Evolutionary conservation across 805 yeast species (phyloP), one percentile per base, ranked within the genome.

Genomic region (Myxozyma neglecta): DNA sequence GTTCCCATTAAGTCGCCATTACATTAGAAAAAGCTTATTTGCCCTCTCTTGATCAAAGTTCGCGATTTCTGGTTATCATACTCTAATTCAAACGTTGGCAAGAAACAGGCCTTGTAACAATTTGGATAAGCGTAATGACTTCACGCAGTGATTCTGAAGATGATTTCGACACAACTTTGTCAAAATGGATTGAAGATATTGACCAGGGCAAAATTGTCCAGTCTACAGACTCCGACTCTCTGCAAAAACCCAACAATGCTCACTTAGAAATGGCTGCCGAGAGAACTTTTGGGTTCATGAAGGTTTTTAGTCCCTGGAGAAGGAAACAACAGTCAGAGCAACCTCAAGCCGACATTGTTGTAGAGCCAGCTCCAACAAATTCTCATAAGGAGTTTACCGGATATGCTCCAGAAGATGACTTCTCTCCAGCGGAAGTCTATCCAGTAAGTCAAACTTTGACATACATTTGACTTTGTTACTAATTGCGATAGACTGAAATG

Each of bases 401-500:
- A 13, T 18, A 11, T 29, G 36, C 40, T 2, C 54, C 35, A 10
- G 58, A 29, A 34, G 52, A 53, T 13, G 62, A 47, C 24, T 35
- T 46, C 29, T 37, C 48, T 3, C 63, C 63, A 4, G 57, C 63
- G 9, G 60, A 58, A 13, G 60, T 58, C 8, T 61, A 53, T 36
- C 65, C 65, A 5, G 65, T 61, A 46, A 14, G 57, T 56, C 16
- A 50, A 6, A 8, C 10, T 51, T 32, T 36, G 6, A 4, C n/a
- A 35, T 36, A 42, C 40, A 14, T 24, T 1, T 51, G 35, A 3
- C 6, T 2, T 32, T 14, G 1, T 42, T 29, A 18, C 5, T 18
- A 1, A 9, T 34, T 42, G 51, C 16, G n/a, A 2, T 52, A 73
- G 69, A 72, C 77, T 6, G 79, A 80, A n/a, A 83, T 87, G 91